Evolutionary conservation across 306 rosid species (phyloP).

Genomic region (Vachellia pachyceras): DNA sequence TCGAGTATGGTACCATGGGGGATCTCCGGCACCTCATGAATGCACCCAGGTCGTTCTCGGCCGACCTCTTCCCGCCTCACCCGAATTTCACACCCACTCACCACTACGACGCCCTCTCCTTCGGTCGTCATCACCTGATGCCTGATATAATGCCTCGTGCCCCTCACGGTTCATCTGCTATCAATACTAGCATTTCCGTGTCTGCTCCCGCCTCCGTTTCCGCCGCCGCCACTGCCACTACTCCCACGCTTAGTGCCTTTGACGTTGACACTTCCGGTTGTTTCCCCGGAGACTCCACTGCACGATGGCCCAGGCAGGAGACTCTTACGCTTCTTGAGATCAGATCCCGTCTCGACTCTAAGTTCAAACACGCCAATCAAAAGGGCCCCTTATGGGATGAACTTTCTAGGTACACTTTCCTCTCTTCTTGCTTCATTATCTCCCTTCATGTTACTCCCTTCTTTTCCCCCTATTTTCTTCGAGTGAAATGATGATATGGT

Average conservation of each 20-base stretch:
- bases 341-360: constrained; percentile 93
- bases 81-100: constrained; percentile 47
- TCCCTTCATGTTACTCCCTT: background rate
- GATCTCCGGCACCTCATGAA: constrained; percentile 74
- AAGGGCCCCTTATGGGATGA: constrained; percentile 99
- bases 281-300: constrained; percentile 61
- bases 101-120: constrained; percentile 62
- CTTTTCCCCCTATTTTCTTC: background rate
- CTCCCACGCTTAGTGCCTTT: constrained; percentile 50
- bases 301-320: constrained; percentile 93
- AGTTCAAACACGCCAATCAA: constrained; percentile 92
- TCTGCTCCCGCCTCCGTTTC: constrained; percentile 12
- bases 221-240: constrained; percentile 35
- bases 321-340: constrained; percentile 97
- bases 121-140: constrained; percentile 42
- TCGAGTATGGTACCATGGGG: constrained; percentile 39
- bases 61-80: constrained; percentile 61
- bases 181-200: constrained; percentile 19
- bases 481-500: background rate
- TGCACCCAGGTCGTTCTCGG: constrained; percentile 43
- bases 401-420: constrained; percentile 74
- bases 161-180: constrained; percentile 32
- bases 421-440: background rate
- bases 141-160: constrained; percentile 43
- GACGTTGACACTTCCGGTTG: constrained; percentile 55